These are phyloP conservation scores for Sporothrix variecibatus DNA, from an alignment of 2,329 filamentous ascomycete species.

Conservation along the genomic window DNA sequence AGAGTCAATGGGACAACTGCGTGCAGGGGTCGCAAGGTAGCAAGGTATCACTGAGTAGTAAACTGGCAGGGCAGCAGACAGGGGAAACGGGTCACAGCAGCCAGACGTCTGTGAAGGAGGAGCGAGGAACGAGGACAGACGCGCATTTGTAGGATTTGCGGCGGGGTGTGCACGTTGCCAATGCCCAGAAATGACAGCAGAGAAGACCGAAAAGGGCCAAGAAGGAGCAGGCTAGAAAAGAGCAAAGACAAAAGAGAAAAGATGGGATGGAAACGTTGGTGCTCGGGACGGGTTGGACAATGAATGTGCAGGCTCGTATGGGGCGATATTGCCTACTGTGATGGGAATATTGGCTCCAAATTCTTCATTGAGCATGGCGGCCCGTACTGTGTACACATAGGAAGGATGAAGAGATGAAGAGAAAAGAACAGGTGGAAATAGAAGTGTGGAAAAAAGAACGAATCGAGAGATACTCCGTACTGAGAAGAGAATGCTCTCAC, in stretches of 20 bases:
- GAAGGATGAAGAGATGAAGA: background rate
- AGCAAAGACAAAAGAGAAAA: background rate
- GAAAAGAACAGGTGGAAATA: background rate
- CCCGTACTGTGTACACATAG: no score
- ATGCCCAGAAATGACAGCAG: conserved; percentile 4
- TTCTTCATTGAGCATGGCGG: conserved; percentile 26
- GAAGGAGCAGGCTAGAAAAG: background rate
- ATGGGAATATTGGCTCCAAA: conserved; percentile 23
- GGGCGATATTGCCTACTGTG: conserved; percentile 20
- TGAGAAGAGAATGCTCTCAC: no score
- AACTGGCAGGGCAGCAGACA: background rate
- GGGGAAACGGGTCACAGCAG: background rate
- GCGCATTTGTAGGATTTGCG: conserved; percentile 1
- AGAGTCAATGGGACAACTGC: background rate
- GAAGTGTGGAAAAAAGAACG: no score
- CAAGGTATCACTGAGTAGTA: background rate
- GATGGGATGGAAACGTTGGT: conserved; percentile 18
- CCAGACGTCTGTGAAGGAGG: background rate
- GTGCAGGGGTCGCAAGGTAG: background rate
- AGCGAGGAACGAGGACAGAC: background rate
- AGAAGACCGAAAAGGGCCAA: background rate
- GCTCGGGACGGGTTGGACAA: background rate
- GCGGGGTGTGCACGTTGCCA: background rate
- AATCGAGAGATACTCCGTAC: no score
- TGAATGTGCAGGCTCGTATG: background rate